Conservation (phyloP, 176 grass and related monocot genomes). For the Aegilops longissima region DNA sequence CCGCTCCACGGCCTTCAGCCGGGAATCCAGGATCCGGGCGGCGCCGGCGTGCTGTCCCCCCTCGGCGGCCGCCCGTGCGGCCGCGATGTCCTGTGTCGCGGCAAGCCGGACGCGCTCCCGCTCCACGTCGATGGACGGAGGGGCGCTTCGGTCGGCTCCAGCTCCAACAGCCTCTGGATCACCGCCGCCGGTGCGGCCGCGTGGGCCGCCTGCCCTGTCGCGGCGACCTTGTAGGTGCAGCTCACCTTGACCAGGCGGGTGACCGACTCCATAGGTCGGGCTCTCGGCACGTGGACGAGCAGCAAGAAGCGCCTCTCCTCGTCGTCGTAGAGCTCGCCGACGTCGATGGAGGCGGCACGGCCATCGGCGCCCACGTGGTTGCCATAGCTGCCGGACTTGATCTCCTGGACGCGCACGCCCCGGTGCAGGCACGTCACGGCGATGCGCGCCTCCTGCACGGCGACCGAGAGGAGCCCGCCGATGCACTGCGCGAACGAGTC, state of each 20-base stretch:
- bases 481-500: slow-evolving; percentile 77
- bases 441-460: slow-evolving; percentile 51
- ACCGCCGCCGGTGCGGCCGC: slow-evolving; percentile 35
- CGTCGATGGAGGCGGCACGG: slow-evolving; percentile 42
- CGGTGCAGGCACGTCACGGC: slow-evolving; percentile 49
- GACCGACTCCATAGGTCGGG: neutral
- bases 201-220: slow-evolving; percentile 23
- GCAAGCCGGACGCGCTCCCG: slow-evolving; percentile 30
- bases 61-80: slow-evolving; percentile 42
- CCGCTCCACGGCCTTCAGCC: slow-evolving; percentile 10
- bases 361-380: slow-evolving; percentile 39
- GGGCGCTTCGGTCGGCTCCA: neutral
- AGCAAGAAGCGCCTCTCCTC: slow-evolving; percentile 87
- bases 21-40: slow-evolving; percentile 24
- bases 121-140: slow-evolving; percentile 42
- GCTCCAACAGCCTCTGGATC: slow-evolving; percentile 22
- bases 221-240: slow-evolving; percentile 58
- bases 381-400: slow-evolving; percentile 62
- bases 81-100: slow-evolving; percentile 30
- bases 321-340: slow-evolving; percentile 75
- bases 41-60: slow-evolving; percentile 30
- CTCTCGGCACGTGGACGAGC: slow-evolving; percentile 48
- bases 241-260: slow-evolving; percentile 39
- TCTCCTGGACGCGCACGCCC: slow-evolving; percentile 36
- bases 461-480: slow-evolving; percentile 62